Evolutionary conservation across 2,329 filamentous ascomycete species (phyloP).

Genomic region (Colletotrichum tropicicola): DNA sequence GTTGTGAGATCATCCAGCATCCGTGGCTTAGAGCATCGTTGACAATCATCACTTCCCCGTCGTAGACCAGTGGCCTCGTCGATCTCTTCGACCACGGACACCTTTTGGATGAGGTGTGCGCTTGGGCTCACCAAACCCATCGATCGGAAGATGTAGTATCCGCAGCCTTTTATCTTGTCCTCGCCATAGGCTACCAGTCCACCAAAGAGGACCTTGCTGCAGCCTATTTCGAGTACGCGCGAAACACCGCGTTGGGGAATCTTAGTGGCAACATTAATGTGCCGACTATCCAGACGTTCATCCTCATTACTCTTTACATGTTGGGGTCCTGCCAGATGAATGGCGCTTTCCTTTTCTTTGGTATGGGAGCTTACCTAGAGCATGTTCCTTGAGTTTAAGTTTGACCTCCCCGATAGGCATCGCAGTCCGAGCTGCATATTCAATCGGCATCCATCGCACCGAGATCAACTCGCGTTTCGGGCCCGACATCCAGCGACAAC

Average conservation of each 20-base stretch:
- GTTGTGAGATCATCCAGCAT: constrained; percentile 34
- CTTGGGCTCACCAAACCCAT: constrained; percentile 49
- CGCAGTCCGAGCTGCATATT: constrained; percentile 60
- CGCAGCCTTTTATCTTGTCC: constrained; percentile 54
- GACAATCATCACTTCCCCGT: constrained; percentile 1
- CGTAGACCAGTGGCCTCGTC: constrained; percentile 52
- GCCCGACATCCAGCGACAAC: constrained; percentile 48
- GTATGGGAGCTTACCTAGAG: constrained; percentile 30
- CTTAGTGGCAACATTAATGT: constrained; percentile 57
- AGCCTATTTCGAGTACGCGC: constrained; percentile 59
- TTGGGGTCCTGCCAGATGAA: constrained; percentile 64
- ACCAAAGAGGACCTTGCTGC: constrained; percentile 51
- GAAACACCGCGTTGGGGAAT: constrained; percentile 52
- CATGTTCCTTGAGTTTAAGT: too few relatives aligned
- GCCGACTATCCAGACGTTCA: constrained; percentile 59
- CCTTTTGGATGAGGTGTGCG: constrained; percentile 48
- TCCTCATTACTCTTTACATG: constrained; percentile 62
- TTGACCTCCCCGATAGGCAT: constrained; percentile 48
- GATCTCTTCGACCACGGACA: constrained; percentile 56
- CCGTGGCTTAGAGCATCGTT: neutral
- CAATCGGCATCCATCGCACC: constrained; percentile 61
- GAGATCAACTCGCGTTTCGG: constrained; percentile 64
- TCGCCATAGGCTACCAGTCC: constrained; percentile 58
- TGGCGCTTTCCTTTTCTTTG: constrained; percentile 63
- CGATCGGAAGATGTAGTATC: constrained; percentile 47